Conservation (phyloP, 495 filamentous ascomycete genomes). For the Aspergillus ellipticus region DNA sequence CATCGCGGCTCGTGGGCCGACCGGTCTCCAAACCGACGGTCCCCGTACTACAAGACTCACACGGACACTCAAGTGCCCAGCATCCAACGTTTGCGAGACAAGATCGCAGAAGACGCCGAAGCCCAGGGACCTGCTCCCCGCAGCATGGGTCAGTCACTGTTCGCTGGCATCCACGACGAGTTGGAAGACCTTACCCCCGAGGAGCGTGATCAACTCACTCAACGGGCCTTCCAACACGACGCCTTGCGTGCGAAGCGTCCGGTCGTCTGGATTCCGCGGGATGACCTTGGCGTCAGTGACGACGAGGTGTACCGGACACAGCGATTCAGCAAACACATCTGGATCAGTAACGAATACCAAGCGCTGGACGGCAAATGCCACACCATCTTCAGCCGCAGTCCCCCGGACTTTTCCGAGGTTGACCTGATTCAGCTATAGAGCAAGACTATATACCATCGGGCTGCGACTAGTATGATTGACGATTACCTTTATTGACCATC, state of each 20-base stretch:
- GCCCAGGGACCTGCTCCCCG: slow-evolving; percentile 53
- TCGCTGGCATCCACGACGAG: slow-evolving; percentile 81
- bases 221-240: slow-evolving; percentile 85
- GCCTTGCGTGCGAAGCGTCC: slow-evolving; percentile 82
- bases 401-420: slow-evolving; percentile 87
- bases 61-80: slow-evolving; percentile 29
- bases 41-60: slow-evolving; percentile 37
- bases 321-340: slow-evolving; percentile 75
- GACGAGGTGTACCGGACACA: slow-evolving; percentile 82
- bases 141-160: slow-evolving; percentile 71
- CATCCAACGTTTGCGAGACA: slow-evolving; percentile 33
- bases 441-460: not conserved
- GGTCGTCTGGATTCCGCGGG: slow-evolving; percentile 90
- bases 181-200: slow-evolving; percentile 92
- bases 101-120: slow-evolving; percentile 55
- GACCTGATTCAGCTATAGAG: slow-evolving; percentile 81
- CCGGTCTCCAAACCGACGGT: slow-evolving; percentile 37
- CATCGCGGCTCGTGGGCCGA: slow-evolving; percentile 41
- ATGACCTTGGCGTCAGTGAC: slow-evolving; percentile 85
- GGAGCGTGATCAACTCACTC: slow-evolving; percentile 82
- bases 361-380: slow-evolving; percentile 78
- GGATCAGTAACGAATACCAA: slow-evolving; percentile 91
- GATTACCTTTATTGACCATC: not conserved
- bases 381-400: slow-evolving; percentile 83
- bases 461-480: not conserved